Conservation (phyloP, 2,329 filamentous ascomycete genomes). For the Phialophora macrospora region DNA sequence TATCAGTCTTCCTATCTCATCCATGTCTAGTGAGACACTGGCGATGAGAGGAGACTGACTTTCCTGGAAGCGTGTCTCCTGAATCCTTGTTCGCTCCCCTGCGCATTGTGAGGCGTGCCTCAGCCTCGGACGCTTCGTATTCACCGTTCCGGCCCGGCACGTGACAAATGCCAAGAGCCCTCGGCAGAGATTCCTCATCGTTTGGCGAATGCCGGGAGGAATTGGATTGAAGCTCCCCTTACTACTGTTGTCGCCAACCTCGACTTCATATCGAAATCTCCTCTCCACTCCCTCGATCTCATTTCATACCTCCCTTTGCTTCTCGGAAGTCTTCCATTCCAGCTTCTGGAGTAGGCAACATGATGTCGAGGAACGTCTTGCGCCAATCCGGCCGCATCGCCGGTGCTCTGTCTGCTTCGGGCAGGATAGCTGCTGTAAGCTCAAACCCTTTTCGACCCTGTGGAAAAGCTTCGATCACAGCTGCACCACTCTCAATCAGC, state of each 20-base stretch:
- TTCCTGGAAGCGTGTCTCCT: slow-evolving; percentile 2
- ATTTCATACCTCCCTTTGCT: slow-evolving; percentile 35
- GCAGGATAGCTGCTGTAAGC: slow-evolving; percentile 95
- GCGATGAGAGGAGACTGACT: slow-evolving; percentile 2
- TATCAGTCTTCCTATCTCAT: slow-evolving; percentile 20
- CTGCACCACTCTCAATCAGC: slow-evolving; percentile 48
- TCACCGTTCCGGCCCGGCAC: slow-evolving; percentile 4
- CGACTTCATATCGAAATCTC: slow-evolving; percentile 30
- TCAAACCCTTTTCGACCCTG: slow-evolving; percentile 50
- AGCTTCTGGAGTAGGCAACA: slow-evolving; percentile 54
- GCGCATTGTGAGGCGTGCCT: slow-evolving; percentile 9
- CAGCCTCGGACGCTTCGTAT: slow-evolving; percentile 7
- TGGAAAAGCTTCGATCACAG: slow-evolving; percentile 47
- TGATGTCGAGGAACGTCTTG: slow-evolving; percentile 98
- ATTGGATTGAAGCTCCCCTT: slow-evolving; percentile 30
- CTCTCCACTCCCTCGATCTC: slow-evolving; percentile 51
- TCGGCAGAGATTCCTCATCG: slow-evolving; percentile 18
- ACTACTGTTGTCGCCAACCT: slow-evolving; percentile 26
- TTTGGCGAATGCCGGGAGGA: slow-evolving; percentile 14
- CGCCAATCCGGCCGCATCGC: slow-evolving; percentile 94
- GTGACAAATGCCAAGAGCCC: slow-evolving; percentile 16
- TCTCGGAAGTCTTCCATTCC: slow-evolving; percentile 31
- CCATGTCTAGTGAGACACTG: slow-evolving; percentile 7
- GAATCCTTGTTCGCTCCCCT: slow-evolving; percentile 7
- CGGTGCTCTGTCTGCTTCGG: slow-evolving; percentile 87